Evolutionary conservation across 2,329 filamentous ascomycete species (phyloP).

Genomic region (Aschersonia sp.): DNA sequence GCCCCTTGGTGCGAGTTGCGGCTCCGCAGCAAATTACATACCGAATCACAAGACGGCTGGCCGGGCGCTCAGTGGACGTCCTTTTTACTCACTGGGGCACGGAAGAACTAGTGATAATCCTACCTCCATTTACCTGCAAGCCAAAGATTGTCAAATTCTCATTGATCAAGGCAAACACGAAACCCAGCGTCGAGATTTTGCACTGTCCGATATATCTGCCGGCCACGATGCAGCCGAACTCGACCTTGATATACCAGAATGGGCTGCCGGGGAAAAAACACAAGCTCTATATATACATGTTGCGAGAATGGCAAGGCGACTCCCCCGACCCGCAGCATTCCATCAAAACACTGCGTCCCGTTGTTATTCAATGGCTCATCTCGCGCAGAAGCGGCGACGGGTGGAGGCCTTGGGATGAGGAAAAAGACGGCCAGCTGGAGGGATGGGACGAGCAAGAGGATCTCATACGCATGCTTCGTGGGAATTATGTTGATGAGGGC

Average conservation of each 20-base stretch:
- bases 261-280: neutral
- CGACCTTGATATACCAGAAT: neutral
- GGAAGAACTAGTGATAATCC: neutral
- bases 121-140: neutral
- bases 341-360: neutral
- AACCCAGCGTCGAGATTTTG: neutral
- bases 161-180: neutral
- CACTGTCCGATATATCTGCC: neutral
- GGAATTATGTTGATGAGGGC: neutral
- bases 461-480: neutral
- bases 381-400: neutral
- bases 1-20: neutral
- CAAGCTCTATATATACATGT: neutral
- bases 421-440: neutral
- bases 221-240: neutral
- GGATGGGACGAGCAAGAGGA: neutral
- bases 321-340: neutral
- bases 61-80: neutral
- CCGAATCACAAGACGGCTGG: neutral
- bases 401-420: neutral
- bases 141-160: neutral
- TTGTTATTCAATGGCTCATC: neutral
- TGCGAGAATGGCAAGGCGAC: neutral
- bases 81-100: neutral
- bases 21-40: neutral